Conservation (phyloP, 331 rosid species). For the Malus hybrid region DNA sequence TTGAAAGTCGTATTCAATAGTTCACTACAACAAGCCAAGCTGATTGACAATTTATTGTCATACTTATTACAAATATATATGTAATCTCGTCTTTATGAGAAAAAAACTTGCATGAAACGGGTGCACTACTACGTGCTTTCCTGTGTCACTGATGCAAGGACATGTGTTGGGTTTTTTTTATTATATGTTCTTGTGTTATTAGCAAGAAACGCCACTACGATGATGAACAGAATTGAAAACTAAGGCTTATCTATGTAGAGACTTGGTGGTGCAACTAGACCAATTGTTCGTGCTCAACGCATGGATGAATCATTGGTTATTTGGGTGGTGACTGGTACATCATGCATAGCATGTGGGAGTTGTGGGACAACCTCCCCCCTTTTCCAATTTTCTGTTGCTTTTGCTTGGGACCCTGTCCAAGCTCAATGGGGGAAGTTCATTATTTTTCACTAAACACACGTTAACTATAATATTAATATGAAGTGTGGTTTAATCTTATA, state of each 20-base stretch:
- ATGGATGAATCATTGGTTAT: background rate
- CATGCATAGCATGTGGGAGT: background rate
- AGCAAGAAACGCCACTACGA: no score
- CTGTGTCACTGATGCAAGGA: no score
- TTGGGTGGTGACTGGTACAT: background rate
- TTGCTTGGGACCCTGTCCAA: background rate
- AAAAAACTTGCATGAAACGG: no score
- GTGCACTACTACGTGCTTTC: no score
- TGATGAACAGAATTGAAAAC: no score
- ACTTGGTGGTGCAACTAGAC: background rate
- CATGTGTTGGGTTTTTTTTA: no score
- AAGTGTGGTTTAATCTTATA: background rate
- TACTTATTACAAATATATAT: background rate
- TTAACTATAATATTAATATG: no score
- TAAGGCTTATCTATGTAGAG: no score
- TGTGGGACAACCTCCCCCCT: background rate
- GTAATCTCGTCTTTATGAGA: background rate
- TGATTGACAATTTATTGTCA: background rate
- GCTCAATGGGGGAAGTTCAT: background rate
- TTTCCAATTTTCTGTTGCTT: background rate
- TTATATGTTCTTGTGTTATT: no score
- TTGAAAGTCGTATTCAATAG: background rate
- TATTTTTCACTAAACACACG: background rate
- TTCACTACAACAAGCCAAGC: background rate
- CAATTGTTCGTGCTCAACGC: background rate